These are phyloP conservation scores for Penicillium sumatraense DNA, from an alignment of 2,329 filamentous ascomycete genomes.

Conservation along the genomic window DNA sequence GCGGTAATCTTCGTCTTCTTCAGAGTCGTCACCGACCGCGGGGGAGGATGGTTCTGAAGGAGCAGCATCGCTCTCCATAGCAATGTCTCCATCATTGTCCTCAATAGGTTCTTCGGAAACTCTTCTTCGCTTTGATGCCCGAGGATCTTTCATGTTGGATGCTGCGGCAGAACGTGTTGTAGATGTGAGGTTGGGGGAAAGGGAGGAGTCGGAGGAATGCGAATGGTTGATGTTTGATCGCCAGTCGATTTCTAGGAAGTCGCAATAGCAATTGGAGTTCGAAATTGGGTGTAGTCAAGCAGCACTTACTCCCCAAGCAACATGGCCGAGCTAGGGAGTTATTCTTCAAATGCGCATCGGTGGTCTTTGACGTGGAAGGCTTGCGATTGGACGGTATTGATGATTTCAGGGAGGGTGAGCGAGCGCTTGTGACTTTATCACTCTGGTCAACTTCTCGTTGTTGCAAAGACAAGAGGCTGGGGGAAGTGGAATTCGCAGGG, in stretches of 20 bases:
- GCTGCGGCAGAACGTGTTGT: neutral
- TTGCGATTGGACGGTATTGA: neutral
- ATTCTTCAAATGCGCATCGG: neutral
- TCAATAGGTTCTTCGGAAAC: constrained; percentile 32
- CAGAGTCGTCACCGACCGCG: constrained; percentile 17
- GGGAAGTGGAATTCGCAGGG: no score
- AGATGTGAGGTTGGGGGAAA: neutral
- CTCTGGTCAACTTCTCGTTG: neutral
- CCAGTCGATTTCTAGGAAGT: neutral
- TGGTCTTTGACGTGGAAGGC: neutral
- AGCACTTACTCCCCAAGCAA: neutral
- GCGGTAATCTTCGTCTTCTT: constrained; percentile 22
- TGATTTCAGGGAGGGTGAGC: no score
- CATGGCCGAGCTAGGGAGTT: constrained; percentile 9
- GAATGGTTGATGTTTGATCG: neutral
- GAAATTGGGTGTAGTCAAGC: neutral
- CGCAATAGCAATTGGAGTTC: neutral
- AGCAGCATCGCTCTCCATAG: constrained; percentile 30
- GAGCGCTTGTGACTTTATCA: no score
- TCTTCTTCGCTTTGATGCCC: constrained; percentile 41
- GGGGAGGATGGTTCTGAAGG: constrained; percentile 21
- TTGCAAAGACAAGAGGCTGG: neutral
- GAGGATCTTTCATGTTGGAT: constrained; percentile 36
- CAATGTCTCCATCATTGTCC: constrained; percentile 37
- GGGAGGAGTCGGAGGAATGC: neutral